Evolutionary conservation across 495 filamentous ascomycete genomes (phyloP).

Genomic region (Aspergillus coremiiformis): DNA sequence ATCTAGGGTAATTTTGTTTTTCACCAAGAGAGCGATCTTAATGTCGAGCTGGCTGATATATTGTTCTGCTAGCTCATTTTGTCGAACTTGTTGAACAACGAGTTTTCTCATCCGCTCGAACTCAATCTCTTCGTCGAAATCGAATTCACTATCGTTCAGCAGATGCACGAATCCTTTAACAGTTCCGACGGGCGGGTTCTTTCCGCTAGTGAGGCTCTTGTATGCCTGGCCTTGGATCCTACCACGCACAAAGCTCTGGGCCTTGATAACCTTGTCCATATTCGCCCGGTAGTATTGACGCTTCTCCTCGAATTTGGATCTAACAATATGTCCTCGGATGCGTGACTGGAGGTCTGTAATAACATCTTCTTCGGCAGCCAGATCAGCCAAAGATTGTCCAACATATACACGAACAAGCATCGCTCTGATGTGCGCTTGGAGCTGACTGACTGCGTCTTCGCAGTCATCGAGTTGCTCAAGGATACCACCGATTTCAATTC

Average conservation of each 20-base stretch:
- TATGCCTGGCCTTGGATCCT: conserved; percentile 96
- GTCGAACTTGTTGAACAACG: conserved; percentile 92
- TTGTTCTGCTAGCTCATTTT: conserved; percentile 94
- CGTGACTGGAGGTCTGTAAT: conserved; percentile 69
- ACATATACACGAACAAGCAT: conserved; percentile 69
- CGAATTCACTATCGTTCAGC: conserved; percentile 95
- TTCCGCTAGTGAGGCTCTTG: conserved; percentile 90
- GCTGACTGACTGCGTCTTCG: conserved; percentile 60
- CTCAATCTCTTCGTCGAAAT: conserved; percentile 98
- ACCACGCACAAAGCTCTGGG: conserved; percentile 90
- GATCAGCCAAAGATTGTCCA: conserved; percentile 58
- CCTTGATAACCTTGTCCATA: conserved; percentile 98
- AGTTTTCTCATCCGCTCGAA: conserved; percentile 88
- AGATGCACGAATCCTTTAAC: conserved; percentile 97
- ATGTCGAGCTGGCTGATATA: conserved; percentile 98
- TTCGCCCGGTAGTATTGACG: conserved; percentile 85
- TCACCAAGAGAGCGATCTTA: conserved; percentile 96
- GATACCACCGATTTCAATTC: conserved; percentile 61
- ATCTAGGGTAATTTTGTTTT: conserved; percentile 98
- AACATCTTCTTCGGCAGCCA: conserved; percentile 73
- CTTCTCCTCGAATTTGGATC: conserved; percentile 72
- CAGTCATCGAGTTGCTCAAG: conserved; percentile 71
- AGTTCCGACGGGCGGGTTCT: conserved; percentile 92
- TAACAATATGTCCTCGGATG: conserved; percentile 65
- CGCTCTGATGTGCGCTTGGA: conserved; percentile 71